These are phyloP conservation scores for Euphorbia pulcherrima DNA, from an alignment of 345 rosid species.

Conservation along the genomic window DNA sequence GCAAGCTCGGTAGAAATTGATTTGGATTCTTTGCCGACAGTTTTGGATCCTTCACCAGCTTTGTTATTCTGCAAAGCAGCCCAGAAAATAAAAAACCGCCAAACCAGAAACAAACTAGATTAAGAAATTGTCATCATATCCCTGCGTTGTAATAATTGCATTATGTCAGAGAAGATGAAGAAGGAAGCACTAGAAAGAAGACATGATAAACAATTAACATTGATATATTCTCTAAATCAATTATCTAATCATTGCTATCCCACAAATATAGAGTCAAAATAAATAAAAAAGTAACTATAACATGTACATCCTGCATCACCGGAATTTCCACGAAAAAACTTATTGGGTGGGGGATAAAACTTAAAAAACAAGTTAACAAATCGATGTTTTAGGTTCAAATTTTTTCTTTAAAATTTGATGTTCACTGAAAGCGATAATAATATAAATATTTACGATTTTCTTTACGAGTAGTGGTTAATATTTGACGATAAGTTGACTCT, in stretches of 20 bases:
- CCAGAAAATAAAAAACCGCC: conserved; percentile 7
- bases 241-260: background rate
- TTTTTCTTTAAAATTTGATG: background rate
- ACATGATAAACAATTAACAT: background rate
- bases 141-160: background rate
- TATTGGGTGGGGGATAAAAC: background rate
- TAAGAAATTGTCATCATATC: background rate
- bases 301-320: background rate
- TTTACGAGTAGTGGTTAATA: too few species aligned
- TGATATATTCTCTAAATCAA: background rate
- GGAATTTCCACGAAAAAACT: background rate
- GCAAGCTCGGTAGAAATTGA: conserved; percentile 74
- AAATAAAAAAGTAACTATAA: background rate
- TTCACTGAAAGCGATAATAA: background rate
- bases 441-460: too few species aligned
- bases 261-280: background rate
- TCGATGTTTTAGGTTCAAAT: background rate
- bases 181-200: background rate
- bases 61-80: conserved; percentile 65
- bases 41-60: conserved; percentile 43
- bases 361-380: too few species aligned
- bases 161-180: background rate
- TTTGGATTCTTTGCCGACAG: conserved; percentile 41
- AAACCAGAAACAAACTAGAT: background rate
- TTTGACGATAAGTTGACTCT: too few species aligned